Conservation (phyloP, 2,329 filamentous ascomycete species). For the Ramichloridium luteum region DNA sequence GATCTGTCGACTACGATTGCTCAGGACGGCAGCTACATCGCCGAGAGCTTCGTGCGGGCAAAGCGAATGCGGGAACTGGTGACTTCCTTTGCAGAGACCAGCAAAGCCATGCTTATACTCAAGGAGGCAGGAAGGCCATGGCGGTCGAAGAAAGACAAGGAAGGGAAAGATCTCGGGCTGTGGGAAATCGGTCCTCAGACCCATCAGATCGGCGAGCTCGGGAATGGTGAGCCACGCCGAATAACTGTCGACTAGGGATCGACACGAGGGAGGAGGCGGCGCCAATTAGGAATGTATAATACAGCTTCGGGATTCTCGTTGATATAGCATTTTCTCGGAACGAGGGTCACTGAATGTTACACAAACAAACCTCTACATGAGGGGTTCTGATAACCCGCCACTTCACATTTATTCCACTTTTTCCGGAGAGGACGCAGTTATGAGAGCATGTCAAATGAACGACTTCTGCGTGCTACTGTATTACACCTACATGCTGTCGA, state of each 20-base stretch:
- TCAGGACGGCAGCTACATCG: conserved; percentile 31
- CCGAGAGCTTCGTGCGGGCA: conserved; percentile 27
- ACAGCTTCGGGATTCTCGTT: no score
- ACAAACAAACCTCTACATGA: no score
- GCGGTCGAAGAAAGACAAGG: conserved; percentile 30
- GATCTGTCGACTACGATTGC: conserved; percentile 68
- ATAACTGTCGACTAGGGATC: background rate
- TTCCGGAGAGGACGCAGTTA: no score
- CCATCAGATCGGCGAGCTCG: conserved; percentile 9
- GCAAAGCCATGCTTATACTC: conserved; percentile 53
- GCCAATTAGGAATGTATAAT: no score
- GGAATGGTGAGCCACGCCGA: background rate
- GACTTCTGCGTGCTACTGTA: no score
- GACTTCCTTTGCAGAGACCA: conserved; percentile 58
- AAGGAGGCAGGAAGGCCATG: conserved; percentile 30
- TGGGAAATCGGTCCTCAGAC: conserved; percentile 30
- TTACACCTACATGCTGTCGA: no score
- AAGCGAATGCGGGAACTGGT: conserved; percentile 35
- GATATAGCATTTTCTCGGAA: no score
- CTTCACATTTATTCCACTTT: no score
- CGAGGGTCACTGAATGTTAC: no score
- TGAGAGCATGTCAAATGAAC: no score
- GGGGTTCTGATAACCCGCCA: no score
- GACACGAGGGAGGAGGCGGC: no score
- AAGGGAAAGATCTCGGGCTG: conserved; percentile 31